Base-by-base conservation (phyloP, 192 early-diverging fungal genomes). In the Backusella tarrabulga region DNA sequence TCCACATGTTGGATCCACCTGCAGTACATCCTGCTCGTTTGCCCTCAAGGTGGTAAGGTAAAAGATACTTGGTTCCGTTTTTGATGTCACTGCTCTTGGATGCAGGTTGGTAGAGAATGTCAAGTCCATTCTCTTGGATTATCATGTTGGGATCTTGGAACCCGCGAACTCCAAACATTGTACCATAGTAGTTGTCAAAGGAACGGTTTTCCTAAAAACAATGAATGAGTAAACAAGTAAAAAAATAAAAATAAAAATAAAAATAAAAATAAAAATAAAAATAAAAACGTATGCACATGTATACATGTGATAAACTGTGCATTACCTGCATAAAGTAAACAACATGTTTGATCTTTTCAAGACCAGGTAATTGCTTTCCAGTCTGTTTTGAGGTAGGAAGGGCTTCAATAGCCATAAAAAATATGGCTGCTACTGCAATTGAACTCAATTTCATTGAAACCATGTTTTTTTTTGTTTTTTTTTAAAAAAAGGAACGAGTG, bases 331-430 rank as follows among this genome's bases (percentile, higher is more conserved):
- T 79, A 35, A 79, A 79, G 34, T 74, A 79, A 4, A 79, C 73
- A 68, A 79, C 50, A 35, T 79, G 54, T 15, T 79, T 74, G 73
- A 79, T 79, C 9, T 79, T 79, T 54, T 79, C 78, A 17, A 79
- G 50, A 12, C 78, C 78, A 4, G 77, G 50, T 3, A 56, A 34
- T 19, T 56, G 73, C 6, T 26, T 29, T n/a, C 21, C 26, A 12
- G 26, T 29, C 11, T 29, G 26, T 29, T 63, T 63, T 14, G 23
- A 29, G 2, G 56, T 63, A 63, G 56, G 56, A 26, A 23, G 56
- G 23, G 56, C 23, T 29, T 63, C 56, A 63, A 63, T 63, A 12
- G 56, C 56, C 56, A 60, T 60, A 60, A 23, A 29, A 60, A 60
- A 26, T 2, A 60, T 60, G 56, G 2, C 56, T 23, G 21, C n/a